Evolutionary conservation across 345 rosid genomes (phyloP), one percentile per base, ranked within the genome.

Genomic region (Corymbia maculata): DNA sequence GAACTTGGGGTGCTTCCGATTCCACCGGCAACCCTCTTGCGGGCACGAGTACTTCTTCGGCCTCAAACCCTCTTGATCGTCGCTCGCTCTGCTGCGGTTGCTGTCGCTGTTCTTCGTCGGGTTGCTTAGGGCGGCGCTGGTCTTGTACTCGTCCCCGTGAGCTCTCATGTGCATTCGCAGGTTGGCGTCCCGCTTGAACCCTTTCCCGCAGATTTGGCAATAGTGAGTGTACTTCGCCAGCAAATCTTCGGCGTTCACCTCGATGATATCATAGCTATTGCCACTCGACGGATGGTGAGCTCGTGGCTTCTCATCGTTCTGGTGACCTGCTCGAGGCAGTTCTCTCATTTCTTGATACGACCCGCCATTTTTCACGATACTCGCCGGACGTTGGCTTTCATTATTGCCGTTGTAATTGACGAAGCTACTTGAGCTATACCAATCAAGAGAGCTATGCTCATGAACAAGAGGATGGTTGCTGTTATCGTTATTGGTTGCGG

Each of bases 121-220:
- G 75, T 93, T 94, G 86, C 89, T 90, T 86, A 97, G 92, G 26
- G 99, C 95, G 14, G 94, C 94, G 5, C 86, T 93, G 52, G 94
- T 95, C 90, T 97, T 96, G 93, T 96, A 97, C 79, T 94, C 95
- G 61, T 97, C 98, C 4, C 99, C 98, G 14, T 97, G 99, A 28
- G 99, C 98, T 90, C 99, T 93, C 99, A 97, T 97, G 88, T 97
- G 99, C 99, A 97, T 97, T 92, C 99, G 94, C 88, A 96, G 88
- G 90, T 97, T 97, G 42, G 99, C 99, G 21, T 97, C 98, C 55
- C 98, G 91, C 91, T 96, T 97, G 92, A 96, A 97, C 84, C 99
- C 98, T 91, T 97, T 97, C 26, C 96, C 98, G 19, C 98, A 97
- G 52, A 97, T 92, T 84, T 93, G 94, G 88, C 99, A 97, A 64